Evolutionary conservation across 164 flowering plant genomes (phyloP).

Genomic region (Chimonanthus salicifolius): DNA sequence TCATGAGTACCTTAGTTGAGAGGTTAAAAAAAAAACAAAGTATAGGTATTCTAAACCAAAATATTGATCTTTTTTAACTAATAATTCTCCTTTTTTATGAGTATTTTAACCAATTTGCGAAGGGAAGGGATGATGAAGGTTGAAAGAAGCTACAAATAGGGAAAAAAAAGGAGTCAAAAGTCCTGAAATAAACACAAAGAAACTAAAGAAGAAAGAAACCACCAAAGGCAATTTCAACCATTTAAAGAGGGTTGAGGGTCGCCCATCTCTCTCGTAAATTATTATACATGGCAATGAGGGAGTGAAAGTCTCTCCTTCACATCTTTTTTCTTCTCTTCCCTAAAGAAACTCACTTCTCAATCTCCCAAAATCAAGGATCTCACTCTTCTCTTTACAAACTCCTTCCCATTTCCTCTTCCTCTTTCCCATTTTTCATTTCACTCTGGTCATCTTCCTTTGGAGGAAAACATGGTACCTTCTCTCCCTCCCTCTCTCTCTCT

Average conservation of each 20-base stretch:
- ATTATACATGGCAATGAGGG: conserved; percentile 4
- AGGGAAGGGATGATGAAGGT: background rate
- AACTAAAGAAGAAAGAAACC: no score
- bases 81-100: no score
- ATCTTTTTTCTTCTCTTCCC: background rate
- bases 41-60: no score
- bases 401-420: background rate
- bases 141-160: background rate
- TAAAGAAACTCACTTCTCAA: conserved; percentile 3
- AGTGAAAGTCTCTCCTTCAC: conserved; percentile 1
- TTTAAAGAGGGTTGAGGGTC: background rate
- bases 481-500: no score
- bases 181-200: background rate
- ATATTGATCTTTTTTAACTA: no score
- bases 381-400: background rate
- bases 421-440: background rate
- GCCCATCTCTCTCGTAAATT: background rate
- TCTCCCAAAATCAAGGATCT: conserved; percentile 9
- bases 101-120: background rate
- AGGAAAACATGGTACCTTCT: conserved; percentile 11
- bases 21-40: no score
- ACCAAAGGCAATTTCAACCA: background rate
- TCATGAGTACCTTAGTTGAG: no score
- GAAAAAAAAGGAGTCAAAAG: background rate
- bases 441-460: background rate